Evolutionary conservation across 2,329 filamentous ascomycete genomes (phyloP), one percentile per base, ranked within the genome.

Genomic region (Arthroderma sp.): DNA sequence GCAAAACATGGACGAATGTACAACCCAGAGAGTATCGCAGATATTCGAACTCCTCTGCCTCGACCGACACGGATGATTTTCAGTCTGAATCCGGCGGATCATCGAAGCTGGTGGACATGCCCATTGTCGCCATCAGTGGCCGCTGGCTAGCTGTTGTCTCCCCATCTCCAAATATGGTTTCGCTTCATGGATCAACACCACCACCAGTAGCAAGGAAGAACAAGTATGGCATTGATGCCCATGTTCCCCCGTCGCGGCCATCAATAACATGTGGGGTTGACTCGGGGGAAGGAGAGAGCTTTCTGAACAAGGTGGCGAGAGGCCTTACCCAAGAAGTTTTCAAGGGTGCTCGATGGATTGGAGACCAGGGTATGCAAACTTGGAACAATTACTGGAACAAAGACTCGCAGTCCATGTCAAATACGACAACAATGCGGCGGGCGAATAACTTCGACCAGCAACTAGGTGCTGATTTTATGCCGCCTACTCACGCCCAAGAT

Each of bases 1-100:
- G 82, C 15, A 98, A 98, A 65, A 68, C 93, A 11, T 98, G 91
- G 91, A 95, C 91, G 0, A 81, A 80, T 38, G 69, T 94, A 29
- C 85, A 91, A 57, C 74, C 60, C 9, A 59, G 58, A 37, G 59
- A 66, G 42, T 50, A 55, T 29, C 61, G 68, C 40, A 61, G 68
- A 47, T 65, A 68, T 46, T 71, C 69, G 8, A 62, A 61, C 8
- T 70, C 69, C 15, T 68, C 66, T 8, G 65, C 56, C 44, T 68
- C 66, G 27, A 66, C 67, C 10, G 68, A 68, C 46, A 58, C 61
- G 7, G 66, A 68, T 48, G 63, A 61, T 29, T 62, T 64, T 46
- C 63, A 64, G 34, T 58, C 59, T 28, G 66, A 68, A 40, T 57
- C 58, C 8, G 59, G 60, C 10, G 54, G 58, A 44, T 15, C 41